These are phyloP conservation scores for Mycosphaerella sp. DNA, from an alignment of 2,329 filamentous ascomycete species.

Conservation along the genomic window DNA sequence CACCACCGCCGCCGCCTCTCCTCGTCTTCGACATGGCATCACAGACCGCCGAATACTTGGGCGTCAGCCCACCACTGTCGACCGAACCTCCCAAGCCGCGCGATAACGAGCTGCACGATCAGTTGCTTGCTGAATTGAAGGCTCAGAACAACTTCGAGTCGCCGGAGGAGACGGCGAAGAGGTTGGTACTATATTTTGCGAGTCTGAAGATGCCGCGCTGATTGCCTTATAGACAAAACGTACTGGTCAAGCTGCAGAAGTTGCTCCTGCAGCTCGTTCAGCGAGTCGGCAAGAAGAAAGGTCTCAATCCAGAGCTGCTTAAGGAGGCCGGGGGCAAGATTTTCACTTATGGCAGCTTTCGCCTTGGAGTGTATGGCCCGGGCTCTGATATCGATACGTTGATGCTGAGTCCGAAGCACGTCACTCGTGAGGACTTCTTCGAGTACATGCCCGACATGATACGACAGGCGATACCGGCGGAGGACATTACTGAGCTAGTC, in stretches of 20 bases:
- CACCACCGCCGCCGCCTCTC: background rate
- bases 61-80: slow-evolving; percentile 58
- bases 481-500: slow-evolving; percentile 77
- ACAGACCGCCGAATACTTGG: slow-evolving; percentile 16
- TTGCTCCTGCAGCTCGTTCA: slow-evolving; percentile 84
- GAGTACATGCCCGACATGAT: slow-evolving; percentile 76
- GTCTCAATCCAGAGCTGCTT: slow-evolving; percentile 66
- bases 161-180: slow-evolving; percentile 72
- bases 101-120: slow-evolving; percentile 70
- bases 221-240: slow-evolving; percentile 52
- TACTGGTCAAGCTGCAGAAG: slow-evolving; percentile 68
- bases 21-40: slow-evolving; percentile 12
- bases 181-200: slow-evolving; percentile 45
- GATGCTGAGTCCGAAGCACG: slow-evolving; percentile 83
- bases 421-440: slow-evolving; percentile 88
- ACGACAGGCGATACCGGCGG: slow-evolving; percentile 64
- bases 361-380: slow-evolving; percentile 86
- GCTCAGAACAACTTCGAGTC: slow-evolving; percentile 88
- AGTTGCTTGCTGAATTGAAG: slow-evolving; percentile 77
- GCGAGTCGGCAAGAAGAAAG: slow-evolving; percentile 67
- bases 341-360: slow-evolving; percentile 94
- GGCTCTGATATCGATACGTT: slow-evolving; percentile 98
- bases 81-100: slow-evolving; percentile 64
- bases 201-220: slow-evolving; percentile 10
- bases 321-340: slow-evolving; percentile 85